Base-by-base conservation (phyloP, 1,284 basidiomycete species). In the Moesziomyces antarcticus region DNA sequence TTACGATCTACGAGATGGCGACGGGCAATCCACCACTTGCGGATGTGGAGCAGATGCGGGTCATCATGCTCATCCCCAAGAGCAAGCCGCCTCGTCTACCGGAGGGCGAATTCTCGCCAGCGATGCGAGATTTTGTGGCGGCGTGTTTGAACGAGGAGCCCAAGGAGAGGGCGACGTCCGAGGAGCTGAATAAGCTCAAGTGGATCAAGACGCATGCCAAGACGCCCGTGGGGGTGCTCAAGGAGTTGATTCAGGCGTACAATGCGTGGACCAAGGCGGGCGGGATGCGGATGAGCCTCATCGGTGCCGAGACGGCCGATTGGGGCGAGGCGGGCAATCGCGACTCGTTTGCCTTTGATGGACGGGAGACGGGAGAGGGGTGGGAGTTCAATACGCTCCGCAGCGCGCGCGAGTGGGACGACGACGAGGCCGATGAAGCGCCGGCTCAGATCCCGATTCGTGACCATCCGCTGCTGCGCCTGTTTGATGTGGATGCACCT, bases 21-120 rank as follows among this genome's bases (percentile, higher is more conserved):
- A 74, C 71, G 16, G 77, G 77, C 52, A 71, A 75, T 37, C 78
- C 78, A 7, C 78, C 78, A 3, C 55, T 73, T 0, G 77, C 74
- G 7, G 77, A 79, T 30, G 71, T 79, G 21, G 91, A 92, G 78
- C 91, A 93, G 75, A 90, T 93, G 87, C 90, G 93, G 80, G 93
- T 93, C 43, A 90, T 98, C 84, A 91, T 94, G 80, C 88, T 97
- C 69, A 97, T 99, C 62, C 92, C 95, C 11, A 91, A 91, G 76
- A 89, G 90, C 44, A 92, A 93, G 77, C 92, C 94, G 5, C 94
- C 97, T 0, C 88, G 90, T 22, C 85, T 99, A 25, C 86, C 86
- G 0, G 93, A 95, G 60, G 89, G 87, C 5, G 92, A 79, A 3
- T 88, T 92, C 66, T 91, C 90, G 51, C 91, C 90, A 75, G 91